Base-by-base conservation (phyloP, 2,329 filamentous ascomycete genomes). In the Gliomastix tumulicola region DNA sequence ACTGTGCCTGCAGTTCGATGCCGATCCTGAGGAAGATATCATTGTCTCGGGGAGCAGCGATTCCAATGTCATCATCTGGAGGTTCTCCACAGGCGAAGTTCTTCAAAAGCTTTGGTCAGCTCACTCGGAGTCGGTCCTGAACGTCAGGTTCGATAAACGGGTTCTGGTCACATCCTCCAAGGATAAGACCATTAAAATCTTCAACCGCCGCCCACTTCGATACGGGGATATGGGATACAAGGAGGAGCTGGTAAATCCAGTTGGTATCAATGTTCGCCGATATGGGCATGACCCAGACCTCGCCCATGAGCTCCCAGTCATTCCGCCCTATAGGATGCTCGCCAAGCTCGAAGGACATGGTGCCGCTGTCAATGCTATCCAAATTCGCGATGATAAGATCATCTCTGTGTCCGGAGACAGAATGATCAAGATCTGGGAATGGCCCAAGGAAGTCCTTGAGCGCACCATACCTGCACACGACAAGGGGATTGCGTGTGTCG, bases 111-210 rank as follows among this genome's bases (percentile, higher is more conserved):
- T 97, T 21, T 69, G 70, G 2, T 71, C 77, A 31, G 90, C 90
- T 0, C 92, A 98, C 55, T 68, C 71, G 21, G 92, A 98, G 58
- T 95, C 90, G 0, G 89, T 98, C 0, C 68, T 98, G 13, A 97
- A 97, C 52, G 79, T 98, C 39, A 79, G 86, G 42, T 98, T 97
- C 47, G 89, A 97, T 54, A 82, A 87, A 46, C 78, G 87, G 8
- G 94, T 94, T 44, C 71, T 98, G 5, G 88, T 97, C 11, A 98
- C 92, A 1, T 97, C 92, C 52, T 97, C 90, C 34, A 98, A 98
- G 57, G 92, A 98, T 59, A 94, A 89, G 59, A 84, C 84, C 1
- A 95, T 98, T 68, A 96, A 96, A 59, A 81, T 98, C 15, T 98
- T 94, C 76, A 97, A 90, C 56, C 80, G 92, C 6, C 72, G 68